Evolutionary conservation across 805 yeast species (phyloP).

Genomic region (Teunomyces atbi): DNA sequence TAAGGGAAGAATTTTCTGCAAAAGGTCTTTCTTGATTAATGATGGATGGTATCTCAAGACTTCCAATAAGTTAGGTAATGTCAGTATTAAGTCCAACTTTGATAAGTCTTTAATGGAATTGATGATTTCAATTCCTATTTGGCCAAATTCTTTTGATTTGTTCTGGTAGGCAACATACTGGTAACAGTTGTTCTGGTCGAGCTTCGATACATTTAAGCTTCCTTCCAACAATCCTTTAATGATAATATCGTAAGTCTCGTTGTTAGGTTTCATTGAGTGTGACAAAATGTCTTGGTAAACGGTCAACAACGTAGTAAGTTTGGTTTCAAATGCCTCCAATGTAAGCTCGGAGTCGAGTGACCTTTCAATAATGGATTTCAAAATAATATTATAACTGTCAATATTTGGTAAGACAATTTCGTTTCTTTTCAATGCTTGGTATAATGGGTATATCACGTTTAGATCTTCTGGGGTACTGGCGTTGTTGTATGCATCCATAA

Average conservation of each 20-base stretch:
- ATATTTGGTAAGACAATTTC: conserved; percentile 45
- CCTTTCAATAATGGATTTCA: conserved; percentile 54
- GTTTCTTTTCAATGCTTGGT: conserved; percentile 41
- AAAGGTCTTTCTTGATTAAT: conserved; percentile 19
- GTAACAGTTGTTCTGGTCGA: conserved; percentile 4
- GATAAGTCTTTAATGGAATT: conserved; percentile 43
- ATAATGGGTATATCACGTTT: conserved; percentile 37
- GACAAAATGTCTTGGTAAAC: conserved; percentile 65
- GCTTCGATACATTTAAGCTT: conserved; percentile 24
- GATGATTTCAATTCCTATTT: conserved; percentile 45
- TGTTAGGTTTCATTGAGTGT: conserved; percentile 51
- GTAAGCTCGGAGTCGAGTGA: conserved; percentile 32
- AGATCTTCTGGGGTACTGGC: conserved; percentile 20
- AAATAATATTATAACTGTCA: conserved; percentile 51
- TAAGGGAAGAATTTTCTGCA: conserved; percentile 15
- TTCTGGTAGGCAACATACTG: conserved; percentile 8
- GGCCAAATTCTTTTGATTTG: conserved; percentile 45
- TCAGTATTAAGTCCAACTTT: conserved; percentile 27
- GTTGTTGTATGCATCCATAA: conserved; percentile 15
- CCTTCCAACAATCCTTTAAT: conserved; percentile 52
- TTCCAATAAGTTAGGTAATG: conserved; percentile 37
- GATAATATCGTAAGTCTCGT: conserved; percentile 49
- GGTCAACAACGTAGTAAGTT: conserved; percentile 59
- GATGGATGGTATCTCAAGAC: conserved; percentile 28
- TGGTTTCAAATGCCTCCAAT: conserved; percentile 49